Base-by-base conservation (phyloP, 495 filamentous ascomycete species). In the Penicillium pancosmium region DNA sequence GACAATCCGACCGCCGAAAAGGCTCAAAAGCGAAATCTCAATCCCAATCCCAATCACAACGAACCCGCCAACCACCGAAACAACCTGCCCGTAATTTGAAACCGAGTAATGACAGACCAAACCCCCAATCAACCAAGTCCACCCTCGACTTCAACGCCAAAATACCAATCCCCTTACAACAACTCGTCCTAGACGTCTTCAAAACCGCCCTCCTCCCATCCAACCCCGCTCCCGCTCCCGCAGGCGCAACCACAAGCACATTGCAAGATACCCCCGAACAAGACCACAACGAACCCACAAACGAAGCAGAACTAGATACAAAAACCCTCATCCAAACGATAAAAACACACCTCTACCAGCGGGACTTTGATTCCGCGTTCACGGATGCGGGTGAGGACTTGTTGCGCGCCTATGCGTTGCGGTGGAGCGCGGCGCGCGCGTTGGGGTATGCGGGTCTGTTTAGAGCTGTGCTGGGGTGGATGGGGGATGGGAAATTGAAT, bases 351-450 rank as follows among this genome's bases (percentile, higher is more conserved):
- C 79, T 98, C 1, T 97, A 88, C 68, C 86, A 91, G 61, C 82
- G 94, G 19, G 89, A 97, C 66, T 98, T 96, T 71, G 76, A 80
- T 31, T 74, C 75, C 6, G 93, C 93, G 0, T 98, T 98, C 71
- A 68, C 75, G 4, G 76, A 78, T 19, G 89, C 86, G 1, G 69
- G 71, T 33, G 76, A 85, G 38, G 85, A 86, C 46, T 77, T 86
- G 40, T 78, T 95, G 18, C 79, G 86, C 41, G 91, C 88, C 5
- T 98, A 98, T 76, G 89, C 91, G 5, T 80, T 90, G 57, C 78
- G 94, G 54, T 98, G 91, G 91, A 95, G 91, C 68, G 87, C 93
- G 11, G 83, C 86, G 35, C 73, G 94, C 41, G 90, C 91, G 3
- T 75, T 97, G 25, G 91, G 88, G 58, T 98, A 97, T 74, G 71